These are phyloP conservation scores for Dioszegia aurantiaca DNA, from an alignment of 768 basidiomycete species.

Conservation along the genomic window DNA sequence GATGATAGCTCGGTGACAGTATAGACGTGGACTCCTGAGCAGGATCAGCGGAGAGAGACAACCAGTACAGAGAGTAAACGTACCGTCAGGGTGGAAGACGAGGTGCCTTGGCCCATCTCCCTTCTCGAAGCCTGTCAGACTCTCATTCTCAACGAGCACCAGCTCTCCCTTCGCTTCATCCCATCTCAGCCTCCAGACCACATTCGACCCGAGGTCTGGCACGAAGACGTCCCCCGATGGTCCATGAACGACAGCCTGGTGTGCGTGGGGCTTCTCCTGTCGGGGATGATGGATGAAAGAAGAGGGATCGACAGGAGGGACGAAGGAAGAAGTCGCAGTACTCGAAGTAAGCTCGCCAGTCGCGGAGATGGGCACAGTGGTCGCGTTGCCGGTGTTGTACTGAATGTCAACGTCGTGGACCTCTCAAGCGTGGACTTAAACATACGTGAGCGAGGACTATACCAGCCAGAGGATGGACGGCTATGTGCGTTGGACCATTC, in stretches of 20 bases:
- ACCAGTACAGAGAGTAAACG: slow-evolving; percentile 4
- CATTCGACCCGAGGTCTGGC: slow-evolving; percentile 34
- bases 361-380: slow-evolving; percentile 18
- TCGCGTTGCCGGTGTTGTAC: slow-evolving; percentile 28
- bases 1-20: slow-evolving; percentile 32
- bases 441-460: slow-evolving; percentile 21
- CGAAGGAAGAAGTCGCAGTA: slow-evolving; percentile 14
- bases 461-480: slow-evolving; percentile 11
- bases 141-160: slow-evolving; percentile 3
- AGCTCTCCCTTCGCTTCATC: slow-evolving; percentile 8
- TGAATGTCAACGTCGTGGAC: slow-evolving; percentile 3
- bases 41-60: neutral
- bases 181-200: slow-evolving; percentile 28
- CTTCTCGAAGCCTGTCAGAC: slow-evolving; percentile 21
- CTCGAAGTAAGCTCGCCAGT: slow-evolving; percentile 15
- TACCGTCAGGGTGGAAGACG: slow-evolving; percentile 35
- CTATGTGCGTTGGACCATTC: slow-evolving; percentile 23
- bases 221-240: slow-evolving; percentile 19
- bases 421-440: neutral
- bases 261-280: slow-evolving; percentile 31
- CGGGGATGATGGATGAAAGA: slow-evolving; percentile 15
- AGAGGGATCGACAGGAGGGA: slow-evolving; percentile 9
- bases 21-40: slow-evolving; percentile 29
- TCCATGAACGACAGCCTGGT: slow-evolving; percentile 29
- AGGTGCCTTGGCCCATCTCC: slow-evolving; percentile 39